Percentiles rank a stretch among this genome's conserved stretches.
Conservation (phyloP, 768 basidiomycete genomes). For the Gymnopilus dilepis region DNA sequence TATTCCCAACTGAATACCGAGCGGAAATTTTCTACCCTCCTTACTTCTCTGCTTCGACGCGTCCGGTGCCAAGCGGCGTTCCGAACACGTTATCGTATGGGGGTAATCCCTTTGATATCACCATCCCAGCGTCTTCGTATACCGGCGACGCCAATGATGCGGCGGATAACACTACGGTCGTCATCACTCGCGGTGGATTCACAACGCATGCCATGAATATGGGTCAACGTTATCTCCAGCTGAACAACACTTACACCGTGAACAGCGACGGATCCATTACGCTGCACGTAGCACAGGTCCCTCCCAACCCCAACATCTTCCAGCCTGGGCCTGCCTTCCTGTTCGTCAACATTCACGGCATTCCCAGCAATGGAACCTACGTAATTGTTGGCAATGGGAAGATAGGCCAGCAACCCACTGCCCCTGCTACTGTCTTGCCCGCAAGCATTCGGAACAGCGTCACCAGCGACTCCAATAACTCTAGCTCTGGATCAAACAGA, state of each 20-base stretch:
- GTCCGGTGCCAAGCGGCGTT: conserved; percentile 72
- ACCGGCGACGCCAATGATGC: conserved; percentile 70
- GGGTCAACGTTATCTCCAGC: conserved; percentile 81
- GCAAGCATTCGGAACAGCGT: conserved; percentile 44
- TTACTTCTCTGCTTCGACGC: conserved; percentile 74
- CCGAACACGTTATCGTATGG: conserved; percentile 86
- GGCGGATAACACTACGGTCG: conserved; percentile 76
- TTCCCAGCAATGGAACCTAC: conserved; percentile 80
- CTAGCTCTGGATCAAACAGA: conserved; percentile 13
- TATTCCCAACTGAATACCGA: conserved; percentile 79
- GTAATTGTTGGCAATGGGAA: conserved; percentile 82
- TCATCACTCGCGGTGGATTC: conserved; percentile 83
- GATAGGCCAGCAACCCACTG: conserved; percentile 71
- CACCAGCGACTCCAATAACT: conserved; percentile 15
- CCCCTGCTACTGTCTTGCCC: conserved; percentile 51
- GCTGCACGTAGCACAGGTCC: conserved; percentile 81
- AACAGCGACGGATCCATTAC: conserved; percentile 77
- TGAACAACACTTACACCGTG: conserved; percentile 86
- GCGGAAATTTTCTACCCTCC: conserved; percentile 92
- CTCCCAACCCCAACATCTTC: conserved; percentile 85
- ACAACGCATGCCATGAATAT: conserved; percentile 89
- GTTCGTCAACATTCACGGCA: conserved; percentile 83
- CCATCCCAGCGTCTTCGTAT: conserved; percentile 69
- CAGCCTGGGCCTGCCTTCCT: conserved; percentile 88
- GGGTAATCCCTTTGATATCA: conserved; percentile 78